Evolutionary conservation across 2,329 filamentous ascomycete genomes (phyloP).

Genomic region (Colletotrichum sp.): DNA sequence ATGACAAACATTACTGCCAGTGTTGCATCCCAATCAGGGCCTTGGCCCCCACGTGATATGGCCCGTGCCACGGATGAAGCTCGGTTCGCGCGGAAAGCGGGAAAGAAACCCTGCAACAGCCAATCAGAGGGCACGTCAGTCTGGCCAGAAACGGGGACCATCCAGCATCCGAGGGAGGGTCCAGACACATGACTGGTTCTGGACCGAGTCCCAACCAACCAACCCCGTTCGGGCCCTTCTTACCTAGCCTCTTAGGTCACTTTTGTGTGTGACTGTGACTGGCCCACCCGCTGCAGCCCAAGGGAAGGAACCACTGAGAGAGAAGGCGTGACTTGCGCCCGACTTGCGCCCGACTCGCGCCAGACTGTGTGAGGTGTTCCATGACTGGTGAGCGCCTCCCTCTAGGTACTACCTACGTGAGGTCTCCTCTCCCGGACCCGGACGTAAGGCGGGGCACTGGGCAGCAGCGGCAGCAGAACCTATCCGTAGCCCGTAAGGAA

Average conservation of each 20-base stretch:
- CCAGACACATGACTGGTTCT: conserved; percentile 3
- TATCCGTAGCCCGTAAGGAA: background rate
- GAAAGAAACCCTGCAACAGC: background rate
- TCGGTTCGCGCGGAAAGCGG: background rate
- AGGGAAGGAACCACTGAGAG: background rate
- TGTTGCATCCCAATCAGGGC: background rate
- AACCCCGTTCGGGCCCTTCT: background rate
- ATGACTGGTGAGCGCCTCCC: background rate
- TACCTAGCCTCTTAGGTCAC: background rate
- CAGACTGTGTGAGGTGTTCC: background rate
- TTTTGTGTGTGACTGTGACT: background rate
- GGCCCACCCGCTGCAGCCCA: background rate
- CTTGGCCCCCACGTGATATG: conserved; percentile 6
- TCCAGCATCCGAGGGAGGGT: background rate
- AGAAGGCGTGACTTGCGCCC: conserved; percentile 6
- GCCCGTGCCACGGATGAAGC: background rate
- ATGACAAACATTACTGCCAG: background rate
- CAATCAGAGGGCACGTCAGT: background rate
- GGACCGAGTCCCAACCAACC: conserved; percentile 2
- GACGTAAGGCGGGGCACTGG: background rate
- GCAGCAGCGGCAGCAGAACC: background rate
- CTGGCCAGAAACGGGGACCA: background rate
- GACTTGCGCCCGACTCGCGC: conserved; percentile 10
- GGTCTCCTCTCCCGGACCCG: background rate
- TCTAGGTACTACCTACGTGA: background rate